phyloP scores from a whole-genome alignment of 2,329 filamentous ascomycete species.

The Ophiostoma populinum region DNA sequence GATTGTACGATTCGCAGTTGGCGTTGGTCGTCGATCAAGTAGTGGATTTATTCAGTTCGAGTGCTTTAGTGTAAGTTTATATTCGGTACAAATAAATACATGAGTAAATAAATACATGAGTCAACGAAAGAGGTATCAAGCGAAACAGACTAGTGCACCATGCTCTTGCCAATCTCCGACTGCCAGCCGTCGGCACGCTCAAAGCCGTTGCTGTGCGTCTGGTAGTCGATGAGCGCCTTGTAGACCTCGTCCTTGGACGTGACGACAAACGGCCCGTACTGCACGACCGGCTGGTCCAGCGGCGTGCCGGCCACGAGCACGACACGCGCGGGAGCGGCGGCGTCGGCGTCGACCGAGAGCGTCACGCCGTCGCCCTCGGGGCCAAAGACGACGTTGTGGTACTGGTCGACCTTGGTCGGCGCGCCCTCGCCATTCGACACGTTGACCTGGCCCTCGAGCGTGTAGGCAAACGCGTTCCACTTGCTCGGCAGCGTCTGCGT shows the following conservation, averaged over 20 bases:
- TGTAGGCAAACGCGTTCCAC: slow-evolving; percentile 87
- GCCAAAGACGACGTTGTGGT: slow-evolving; percentile 81
- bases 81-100: not conserved
- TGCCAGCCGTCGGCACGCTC: slow-evolving; percentile 64
- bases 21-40: too few relatives aligned
- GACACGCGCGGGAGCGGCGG: slow-evolving; percentile 39
- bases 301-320: slow-evolving; percentile 66
- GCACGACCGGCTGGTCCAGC: slow-evolving; percentile 62
- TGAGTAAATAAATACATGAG: not conserved
- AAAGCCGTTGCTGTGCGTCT: slow-evolving; percentile 58
- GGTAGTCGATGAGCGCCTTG: slow-evolving; percentile 61
- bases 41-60: too few relatives aligned
- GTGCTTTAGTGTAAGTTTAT: too few relatives aligned
- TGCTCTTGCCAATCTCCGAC: slow-evolving; percentile 72
- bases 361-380: slow-evolving; percentile 60
- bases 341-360: slow-evolving; percentile 48
- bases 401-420: slow-evolving; percentile 39
- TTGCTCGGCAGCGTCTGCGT: slow-evolving; percentile 57
- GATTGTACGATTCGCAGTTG: too few relatives aligned
- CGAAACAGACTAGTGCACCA: slow-evolving; percentile 21
- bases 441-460: slow-evolving; percentile 52
- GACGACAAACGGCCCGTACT: slow-evolving; percentile 76
- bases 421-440: slow-evolving; percentile 37
- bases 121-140: not conserved
- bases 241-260: slow-evolving; percentile 55